A percentile compares a stretch with the other conserved stretches of the same genome.
phyloP scores from a whole-genome alignment of 148 eudicot genomes.

The Tetragonia tetragonoides region DNA sequence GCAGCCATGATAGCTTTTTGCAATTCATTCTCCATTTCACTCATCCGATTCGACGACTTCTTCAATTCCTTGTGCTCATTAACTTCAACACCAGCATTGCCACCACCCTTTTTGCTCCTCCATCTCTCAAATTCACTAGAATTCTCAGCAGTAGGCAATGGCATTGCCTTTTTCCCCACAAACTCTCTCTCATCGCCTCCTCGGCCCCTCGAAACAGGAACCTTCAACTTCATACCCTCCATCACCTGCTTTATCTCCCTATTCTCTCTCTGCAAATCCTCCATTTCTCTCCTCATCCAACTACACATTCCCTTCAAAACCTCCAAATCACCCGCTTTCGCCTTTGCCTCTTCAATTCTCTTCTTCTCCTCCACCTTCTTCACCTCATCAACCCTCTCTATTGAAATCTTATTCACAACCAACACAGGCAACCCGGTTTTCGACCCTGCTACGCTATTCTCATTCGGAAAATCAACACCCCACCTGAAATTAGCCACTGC shows the following conservation, averaged over 20 bases:
- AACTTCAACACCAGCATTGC: constrained; percentile 22
- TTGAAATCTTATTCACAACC: constrained; percentile 70
- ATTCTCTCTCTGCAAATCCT: constrained; percentile 56
- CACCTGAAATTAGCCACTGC: constrained; percentile 37
- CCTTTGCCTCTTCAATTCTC: constrained; percentile 17
- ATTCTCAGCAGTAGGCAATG: constrained; percentile 28
- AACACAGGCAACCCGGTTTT: constrained; percentile 45
- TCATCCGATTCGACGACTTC: constrained; percentile 31
- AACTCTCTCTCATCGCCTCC: constrained; percentile 37
- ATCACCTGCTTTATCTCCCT: constrained; percentile 55
- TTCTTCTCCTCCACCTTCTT: constrained; percentile 35
- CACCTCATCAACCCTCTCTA: constrained; percentile 73
- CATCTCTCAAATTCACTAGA: constrained; percentile 58
- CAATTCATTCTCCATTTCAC: constrained; percentile 74
- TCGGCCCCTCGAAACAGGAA: constrained; percentile 21
- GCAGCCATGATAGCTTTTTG: constrained; percentile 84
- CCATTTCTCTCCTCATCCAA: constrained; percentile 72
- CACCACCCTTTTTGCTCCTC: constrained; percentile 54
- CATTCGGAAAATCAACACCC: constrained; percentile 40
- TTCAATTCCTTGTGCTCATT: constrained; percentile 38
- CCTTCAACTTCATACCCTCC: constrained; percentile 46
- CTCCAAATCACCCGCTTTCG: constrained; percentile 45
- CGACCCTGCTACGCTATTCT: constrained; percentile 12
- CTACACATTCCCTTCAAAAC: constrained; percentile 65
- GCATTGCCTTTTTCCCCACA: constrained; percentile 26